Base-by-base conservation (phyloP, 768 basidiomycete species). In the Pleurotus tuoliensis region DNA sequence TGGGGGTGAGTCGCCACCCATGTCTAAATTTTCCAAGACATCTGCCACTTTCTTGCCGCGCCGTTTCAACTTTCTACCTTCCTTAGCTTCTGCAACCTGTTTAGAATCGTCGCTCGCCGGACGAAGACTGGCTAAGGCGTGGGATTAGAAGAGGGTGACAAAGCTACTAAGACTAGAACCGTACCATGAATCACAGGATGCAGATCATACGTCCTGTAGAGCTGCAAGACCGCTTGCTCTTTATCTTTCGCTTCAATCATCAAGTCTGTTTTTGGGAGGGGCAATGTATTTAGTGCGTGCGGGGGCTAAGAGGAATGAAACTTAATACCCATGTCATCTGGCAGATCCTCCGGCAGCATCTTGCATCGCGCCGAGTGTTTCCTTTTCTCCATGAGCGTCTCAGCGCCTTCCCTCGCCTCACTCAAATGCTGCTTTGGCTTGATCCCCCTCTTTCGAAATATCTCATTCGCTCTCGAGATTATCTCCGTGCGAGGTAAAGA, bases 221-320 rank as follows among this genome's bases (percentile, higher is more conserved):
- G 65, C 59, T 95, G 84, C 56, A 97, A 79, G 4, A 97, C 94
- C 1, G 94, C 94, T 66, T 95, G 94, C 67, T 96, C 94, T 72
- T 94, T 91, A 69, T 90, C 91, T 68, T 94, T 92, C 2, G 92
- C 92, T 77, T 95, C 93, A 57, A 94, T 92, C 93, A 95, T 94
- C 61, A 95, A 65, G 72, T 95, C 92, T 78, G 64, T 40, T 2
- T 37, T 18, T 13, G 37, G 39, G 60, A 64, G 41, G 58, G 59
- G 47, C 57, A 50, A 5, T 48, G 50, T 13, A 57, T 18, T 6
- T 59, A 30, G 58, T 50, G 41, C 8, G 60, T 57, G 15, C 39
- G 39, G 57, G 60, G 27, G 54, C 55, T 11, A 15, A 56, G 56
- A 38, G 58, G 55, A 38, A 16, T 12, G 55, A 30, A 16, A 63